Evolutionary conservation across 495 filamentous ascomycete species (phyloP).

Genomic region (Xylaria intraflava): DNA sequence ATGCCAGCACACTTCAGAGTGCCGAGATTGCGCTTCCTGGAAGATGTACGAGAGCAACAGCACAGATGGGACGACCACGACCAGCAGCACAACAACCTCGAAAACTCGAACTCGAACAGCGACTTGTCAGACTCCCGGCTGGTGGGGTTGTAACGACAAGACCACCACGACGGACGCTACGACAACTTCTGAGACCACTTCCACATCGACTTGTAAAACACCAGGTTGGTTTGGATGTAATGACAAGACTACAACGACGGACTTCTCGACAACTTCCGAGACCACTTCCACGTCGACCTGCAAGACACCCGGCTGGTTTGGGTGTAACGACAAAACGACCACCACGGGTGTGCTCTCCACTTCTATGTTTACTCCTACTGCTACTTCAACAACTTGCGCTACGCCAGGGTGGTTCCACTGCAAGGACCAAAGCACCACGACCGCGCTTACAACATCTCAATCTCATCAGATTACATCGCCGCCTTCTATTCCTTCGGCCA

Average conservation of each 20-base stretch:
- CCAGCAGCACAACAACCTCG: slow-evolving; percentile 46
- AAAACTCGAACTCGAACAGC: slow-evolving; percentile 65
- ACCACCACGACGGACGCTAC: slow-evolving; percentile 41
- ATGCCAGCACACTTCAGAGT: slow-evolving; percentile 66
- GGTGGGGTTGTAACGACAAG: slow-evolving; percentile 69
- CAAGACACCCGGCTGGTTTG: slow-evolving; percentile 56
- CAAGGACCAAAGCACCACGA: slow-evolving; percentile 40
- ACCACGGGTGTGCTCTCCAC: neutral
- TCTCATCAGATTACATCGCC: slow-evolving; percentile 32
- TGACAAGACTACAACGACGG: slow-evolving; percentile 46
- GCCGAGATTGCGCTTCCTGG: slow-evolving; percentile 87
- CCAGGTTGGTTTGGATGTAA: slow-evolving; percentile 68
- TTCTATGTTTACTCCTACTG: slow-evolving; percentile 21
- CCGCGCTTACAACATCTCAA: slow-evolving; percentile 21
- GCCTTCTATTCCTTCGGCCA: slow-evolving; percentile 21
- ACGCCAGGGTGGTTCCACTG: slow-evolving; percentile 59
- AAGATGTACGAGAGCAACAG: slow-evolving; percentile 90
- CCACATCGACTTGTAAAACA: slow-evolving; percentile 45
- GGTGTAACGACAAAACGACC: slow-evolving; percentile 46
- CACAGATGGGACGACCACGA: slow-evolving; percentile 64
- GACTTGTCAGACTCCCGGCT: slow-evolving; percentile 84
- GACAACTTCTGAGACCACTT: slow-evolving; percentile 34
- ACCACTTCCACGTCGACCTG: slow-evolving; percentile 49
- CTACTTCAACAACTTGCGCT: slow-evolving; percentile 47
- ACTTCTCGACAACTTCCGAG: slow-evolving; percentile 27